Evolutionary conservation across 108 stramenopile species (phyloP).

Genomic region (Parmales sp.): DNA sequence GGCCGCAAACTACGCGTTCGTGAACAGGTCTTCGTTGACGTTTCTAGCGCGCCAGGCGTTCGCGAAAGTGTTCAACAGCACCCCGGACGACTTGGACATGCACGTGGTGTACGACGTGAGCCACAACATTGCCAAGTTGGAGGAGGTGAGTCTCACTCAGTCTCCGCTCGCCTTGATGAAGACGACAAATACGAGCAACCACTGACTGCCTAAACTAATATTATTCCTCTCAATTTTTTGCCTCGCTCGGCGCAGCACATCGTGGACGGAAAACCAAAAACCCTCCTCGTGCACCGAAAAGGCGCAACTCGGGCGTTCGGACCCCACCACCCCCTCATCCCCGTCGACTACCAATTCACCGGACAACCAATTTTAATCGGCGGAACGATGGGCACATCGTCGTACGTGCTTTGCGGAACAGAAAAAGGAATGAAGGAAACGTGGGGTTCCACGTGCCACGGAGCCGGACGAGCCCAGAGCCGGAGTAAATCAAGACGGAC

Average conservation of each 20-base stretch:
- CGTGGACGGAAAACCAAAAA: conserved; percentile 54
- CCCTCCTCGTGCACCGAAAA: conserved; percentile 71
- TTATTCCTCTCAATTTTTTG: too few relatives aligned
- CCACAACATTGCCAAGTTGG: conserved; percentile 81
- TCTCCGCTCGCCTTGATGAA: background rate
- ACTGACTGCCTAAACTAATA: too few relatives aligned
- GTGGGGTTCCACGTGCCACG: conserved; percentile 77
- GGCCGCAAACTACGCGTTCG: conserved; percentile 81
- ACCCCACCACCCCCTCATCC: conserved; percentile 70
- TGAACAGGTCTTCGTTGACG: conserved; percentile 68
- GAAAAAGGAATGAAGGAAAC: conserved; percentile 69
- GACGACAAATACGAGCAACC: too few relatives aligned
- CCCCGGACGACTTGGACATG: conserved; percentile 76
- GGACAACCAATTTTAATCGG: conserved; percentile 76
- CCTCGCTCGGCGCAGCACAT: conserved; percentile 29
- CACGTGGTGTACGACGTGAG: conserved; percentile 72
- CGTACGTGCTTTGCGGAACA: conserved; percentile 58
- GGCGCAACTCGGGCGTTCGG: conserved; percentile 73
- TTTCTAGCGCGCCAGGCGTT: conserved; percentile 66
- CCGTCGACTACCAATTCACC: conserved; percentile 67
- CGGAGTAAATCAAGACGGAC: conserved; percentile 54
- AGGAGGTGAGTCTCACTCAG: conserved; percentile 19
- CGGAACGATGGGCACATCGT: conserved; percentile 77
- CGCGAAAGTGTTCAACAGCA: conserved; percentile 56
- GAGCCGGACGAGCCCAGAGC: conserved; percentile 67